Conservation (phyloP, 202 grass and related monocot genomes). For the Panicum hallii region DNA sequence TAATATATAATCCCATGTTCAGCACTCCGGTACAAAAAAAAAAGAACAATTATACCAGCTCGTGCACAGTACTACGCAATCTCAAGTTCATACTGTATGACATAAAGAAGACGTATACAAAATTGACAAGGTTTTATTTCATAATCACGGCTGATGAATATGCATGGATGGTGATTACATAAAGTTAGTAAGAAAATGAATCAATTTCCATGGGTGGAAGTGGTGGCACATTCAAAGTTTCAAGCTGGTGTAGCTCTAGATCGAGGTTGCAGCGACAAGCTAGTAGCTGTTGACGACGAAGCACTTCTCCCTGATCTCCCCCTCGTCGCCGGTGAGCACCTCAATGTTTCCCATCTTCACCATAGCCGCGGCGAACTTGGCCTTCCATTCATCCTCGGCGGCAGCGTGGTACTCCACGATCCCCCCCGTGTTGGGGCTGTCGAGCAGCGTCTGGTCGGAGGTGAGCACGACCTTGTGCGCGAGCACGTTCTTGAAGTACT, state of each 20-base stretch:
- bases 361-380: slow-evolving; percentile 54
- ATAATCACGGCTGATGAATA: no score
- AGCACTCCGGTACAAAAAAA: no score
- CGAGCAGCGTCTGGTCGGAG: slow-evolving; percentile 55
- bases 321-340: slow-evolving; percentile 47
- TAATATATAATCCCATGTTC: no score
- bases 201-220: neutral
- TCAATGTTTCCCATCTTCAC: slow-evolving; percentile 51
- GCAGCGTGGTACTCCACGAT: slow-evolving; percentile 24
- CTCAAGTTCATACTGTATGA: no score
- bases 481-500: slow-evolving; percentile 63
- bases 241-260: neutral
- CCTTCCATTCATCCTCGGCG: neutral
- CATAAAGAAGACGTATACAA: no score
- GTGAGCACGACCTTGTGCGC: slow-evolving; percentile 32
- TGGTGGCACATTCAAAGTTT: no score
- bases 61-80: no score
- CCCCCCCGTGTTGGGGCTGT: neutral
- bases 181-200: neutral
- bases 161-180: neutral
- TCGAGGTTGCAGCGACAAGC: no score
- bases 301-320: slow-evolving; percentile 68
- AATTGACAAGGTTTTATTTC: no score
- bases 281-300: slow-evolving; percentile 39
- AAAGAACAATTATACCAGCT: no score